A percentile compares a stretch with the other conserved stretches of the same genome.
Conservation (phyloP, 352 stramenopile species). For the Aphanomyces invadans region DNA sequence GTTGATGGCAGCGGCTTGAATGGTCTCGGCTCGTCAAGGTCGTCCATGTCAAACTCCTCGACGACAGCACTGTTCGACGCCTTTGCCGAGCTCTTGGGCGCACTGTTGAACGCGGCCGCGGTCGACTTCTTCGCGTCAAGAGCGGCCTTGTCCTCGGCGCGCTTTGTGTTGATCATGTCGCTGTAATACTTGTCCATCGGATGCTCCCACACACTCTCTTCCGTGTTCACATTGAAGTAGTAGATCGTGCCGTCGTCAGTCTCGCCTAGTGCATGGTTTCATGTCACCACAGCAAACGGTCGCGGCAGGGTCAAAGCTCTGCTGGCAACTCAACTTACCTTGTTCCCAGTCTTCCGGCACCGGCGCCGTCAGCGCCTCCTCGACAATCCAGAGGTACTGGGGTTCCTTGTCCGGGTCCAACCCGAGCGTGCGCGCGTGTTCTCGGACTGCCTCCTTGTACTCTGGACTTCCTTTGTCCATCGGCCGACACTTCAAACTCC, state of each 20-base stretch:
- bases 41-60: slow-evolving; percentile 46
- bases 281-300: no score
- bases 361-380: slow-evolving; percentile 48
- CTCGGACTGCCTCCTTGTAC: slow-evolving; percentile 49
- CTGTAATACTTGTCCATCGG: slow-evolving; percentile 51
- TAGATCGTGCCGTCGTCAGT: slow-evolving; percentile 62
- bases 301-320: no score
- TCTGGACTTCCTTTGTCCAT: slow-evolving; percentile 34
- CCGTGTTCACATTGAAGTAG: slow-evolving; percentile 50
- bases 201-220: slow-evolving; percentile 61
- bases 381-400: slow-evolving; percentile 40
- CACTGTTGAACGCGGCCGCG: not conserved
- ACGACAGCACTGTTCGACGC: slow-evolving; percentile 21
- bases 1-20: slow-evolving; percentile 20
- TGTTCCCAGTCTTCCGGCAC: slow-evolving; percentile 50
- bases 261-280: no score
- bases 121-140: slow-evolving; percentile 26
- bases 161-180: slow-evolving; percentile 40
- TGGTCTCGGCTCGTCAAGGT: slow-evolving; percentile 29
- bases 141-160: slow-evolving; percentile 35
- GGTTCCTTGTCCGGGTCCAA: slow-evolving; percentile 43
- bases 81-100: not conserved
- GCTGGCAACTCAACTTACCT: slow-evolving; percentile 4
- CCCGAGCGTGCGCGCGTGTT: slow-evolving; percentile 51
- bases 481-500: not conserved